Base-by-base conservation (phyloP, 2,329 filamentous ascomycete genomes). In the Beauveria caledonica region DNA sequence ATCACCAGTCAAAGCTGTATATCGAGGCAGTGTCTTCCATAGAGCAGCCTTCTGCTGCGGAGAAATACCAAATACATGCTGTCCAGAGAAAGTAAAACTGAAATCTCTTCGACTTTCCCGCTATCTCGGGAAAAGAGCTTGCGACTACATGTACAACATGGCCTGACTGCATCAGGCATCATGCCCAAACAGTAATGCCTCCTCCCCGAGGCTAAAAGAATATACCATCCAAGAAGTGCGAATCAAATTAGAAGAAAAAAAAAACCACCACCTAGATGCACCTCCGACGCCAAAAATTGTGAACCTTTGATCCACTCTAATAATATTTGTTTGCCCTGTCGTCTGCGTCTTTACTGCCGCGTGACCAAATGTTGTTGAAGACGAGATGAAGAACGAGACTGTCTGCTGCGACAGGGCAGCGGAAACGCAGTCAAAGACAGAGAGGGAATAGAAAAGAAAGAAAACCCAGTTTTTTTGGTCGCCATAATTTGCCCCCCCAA, bases 361-460 rank as follows among this genome's bases (percentile, higher is more conserved):
- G 23, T 17, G 29, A 42, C 36, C 36, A 58, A 44, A 46, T 50
- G 17, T 42, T 58, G 55, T 58, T 58, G 46, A 50, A 58, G 23
- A 58, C 36, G 15, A 27, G 36, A 50, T 10, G 45, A 33, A 50
- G 17, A 10, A 40, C 2, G 15, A 57, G 19, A 40, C 23, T 27
- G 44, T 5, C 19, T 17, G 45, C 13, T 33, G 33, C 15, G 27
- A 50, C 8, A 1, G 33, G 7, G 11, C 15, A 29, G 44, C 7
- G 17, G 11, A 44, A 42, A 23, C 15, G 21, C 13, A 23, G 17
- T 33, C 17, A 36, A 36, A 48, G 29, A 48, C 39, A 21, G 19
- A 48, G 36, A 15, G 11, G 19, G 13, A 29, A 48, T 33, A 15
- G 8, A 40, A 29, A 40, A 40, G 23, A 44, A 44, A 58, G 40